Conservation (phyloP, 208 protist genomes). For the Trichomonas vaginalis region DNA sequence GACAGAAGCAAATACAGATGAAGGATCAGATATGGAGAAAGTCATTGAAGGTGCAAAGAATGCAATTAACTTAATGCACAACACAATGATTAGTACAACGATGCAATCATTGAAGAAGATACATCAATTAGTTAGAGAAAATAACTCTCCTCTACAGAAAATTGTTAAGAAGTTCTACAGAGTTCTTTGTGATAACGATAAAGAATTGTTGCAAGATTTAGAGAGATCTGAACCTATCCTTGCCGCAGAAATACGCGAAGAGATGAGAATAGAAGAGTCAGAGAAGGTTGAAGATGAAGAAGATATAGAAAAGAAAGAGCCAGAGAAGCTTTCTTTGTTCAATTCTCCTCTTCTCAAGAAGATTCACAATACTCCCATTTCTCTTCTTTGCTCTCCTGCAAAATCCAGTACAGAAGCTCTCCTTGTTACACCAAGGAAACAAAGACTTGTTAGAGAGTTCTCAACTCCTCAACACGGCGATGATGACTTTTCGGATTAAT, state of each 20-base stretch:
- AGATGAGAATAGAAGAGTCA: not conserved
- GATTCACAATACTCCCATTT: not conserved
- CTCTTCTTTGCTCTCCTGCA: not conserved
- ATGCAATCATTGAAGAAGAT: not conserved
- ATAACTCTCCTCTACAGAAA: not conserved
- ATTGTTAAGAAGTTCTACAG: not conserved
- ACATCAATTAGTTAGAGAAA: not conserved
- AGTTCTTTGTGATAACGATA: not conserved
- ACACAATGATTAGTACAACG: not conserved
- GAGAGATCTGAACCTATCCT: not conserved
- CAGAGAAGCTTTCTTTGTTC: not conserved
- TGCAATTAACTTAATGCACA: not conserved
- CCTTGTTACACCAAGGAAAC: not conserved
- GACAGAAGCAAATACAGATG: not conserved
- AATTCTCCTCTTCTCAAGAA: not conserved
- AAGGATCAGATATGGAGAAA: not conserved
- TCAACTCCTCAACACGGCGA: not conserved
- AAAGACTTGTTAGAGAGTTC: not conserved
- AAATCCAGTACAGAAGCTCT: not conserved
- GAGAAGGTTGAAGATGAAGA: not conserved
- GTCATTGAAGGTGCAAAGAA: not conserved
- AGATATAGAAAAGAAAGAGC: not conserved
- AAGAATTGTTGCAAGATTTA: not conserved
- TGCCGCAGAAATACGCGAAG: not conserved
- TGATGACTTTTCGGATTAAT: not conserved